Evolutionary conservation across 2,329 filamentous ascomycete genomes (phyloP), one percentile per base, ranked within the genome.

Genomic region (Ascochyta clinopodiicola): DNA sequence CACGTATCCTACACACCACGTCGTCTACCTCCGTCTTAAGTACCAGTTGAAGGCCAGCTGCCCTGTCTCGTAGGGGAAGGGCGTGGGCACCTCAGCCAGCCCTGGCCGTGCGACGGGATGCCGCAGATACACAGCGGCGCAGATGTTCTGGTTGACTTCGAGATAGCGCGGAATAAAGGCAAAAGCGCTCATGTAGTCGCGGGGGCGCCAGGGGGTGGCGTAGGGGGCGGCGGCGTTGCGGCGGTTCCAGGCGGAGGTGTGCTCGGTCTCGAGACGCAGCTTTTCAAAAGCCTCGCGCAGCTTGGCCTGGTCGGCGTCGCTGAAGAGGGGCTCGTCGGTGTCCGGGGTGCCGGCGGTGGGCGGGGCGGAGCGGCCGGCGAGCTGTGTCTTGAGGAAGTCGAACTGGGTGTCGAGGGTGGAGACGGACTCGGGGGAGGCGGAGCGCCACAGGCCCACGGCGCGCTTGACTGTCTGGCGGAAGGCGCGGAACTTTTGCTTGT

Each of bases 61-160:
- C 72, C 84, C 88, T n/a, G 88, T 84, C 61, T 86, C 79, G 53
- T 84, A 80, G 45, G 80, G 77, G 77, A 92, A 97, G 17, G 94
- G 94, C 22, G 91, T 92, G 1, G 94, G 94, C 57, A 82, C 80
- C 69, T 83, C 95, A 4, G 90, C 88, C 62, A 86, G 70, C 10
- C 93, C 92, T 2, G 88, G 88, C 57, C 93, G 84, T 24, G 92
- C 95, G 38, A 98, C 94, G 0, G 95, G 95, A 80, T 99, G 94
- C 54, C 95, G 85, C 59, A 99, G 80, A 76, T 99, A 99, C 36
- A 99, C 92, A 10, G 95, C 95, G 1, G 93, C 89, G 78, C 95
- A 99, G 68, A 98, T 90, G 71, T 93, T 96, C 77, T 96, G 95
- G 81, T 98, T 97, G 67, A 99, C 95, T 79, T 99, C 96, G 57